Conservation (phyloP, 2,329 filamentous ascomycete genomes). For the Colletotrichum neosansevieriae region DNA sequence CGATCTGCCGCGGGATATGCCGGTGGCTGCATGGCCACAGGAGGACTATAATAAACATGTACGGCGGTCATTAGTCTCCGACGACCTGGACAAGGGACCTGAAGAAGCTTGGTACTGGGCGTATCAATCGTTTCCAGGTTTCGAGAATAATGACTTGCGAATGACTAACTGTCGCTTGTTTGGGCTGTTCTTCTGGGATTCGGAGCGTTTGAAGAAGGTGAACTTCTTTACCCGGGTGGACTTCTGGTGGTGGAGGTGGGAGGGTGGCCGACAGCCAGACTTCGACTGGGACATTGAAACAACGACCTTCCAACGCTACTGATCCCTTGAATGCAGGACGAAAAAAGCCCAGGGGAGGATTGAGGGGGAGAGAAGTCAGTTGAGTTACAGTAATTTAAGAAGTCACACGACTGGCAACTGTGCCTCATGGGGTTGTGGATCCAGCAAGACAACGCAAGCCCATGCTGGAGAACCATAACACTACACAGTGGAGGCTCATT, state of each 20-base stretch:
- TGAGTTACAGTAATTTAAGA: neutral
- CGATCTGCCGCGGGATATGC: slow-evolving; percentile 6
- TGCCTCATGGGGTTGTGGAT: neutral
- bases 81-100: slow-evolving; percentile 28
- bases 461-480: too few relatives aligned
- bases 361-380: neutral
- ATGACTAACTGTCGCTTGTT: slow-evolving; percentile 37
- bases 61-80: slow-evolving; percentile 8
- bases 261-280: slow-evolving; percentile 33
- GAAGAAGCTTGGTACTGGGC: slow-evolving; percentile 39
- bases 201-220: slow-evolving; percentile 23
- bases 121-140: slow-evolving; percentile 22
- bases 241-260: slow-evolving; percentile 36
- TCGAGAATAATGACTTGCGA: slow-evolving; percentile 22
- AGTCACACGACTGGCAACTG: slow-evolving; percentile 18
- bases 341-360: neutral
- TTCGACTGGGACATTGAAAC: slow-evolving; percentile 30
- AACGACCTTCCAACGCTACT: neutral
- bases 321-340: neutral
- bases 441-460: neutral
- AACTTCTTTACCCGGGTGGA: slow-evolving; percentile 33
- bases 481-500: too few relatives aligned
- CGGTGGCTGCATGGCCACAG: neutral
- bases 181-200: slow-evolving; percentile 38
- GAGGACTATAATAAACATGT: slow-evolving; percentile 23